phyloP scores from a whole-genome alignment of 441 rosid genomes.

The Pelargonium australe region DNA sequence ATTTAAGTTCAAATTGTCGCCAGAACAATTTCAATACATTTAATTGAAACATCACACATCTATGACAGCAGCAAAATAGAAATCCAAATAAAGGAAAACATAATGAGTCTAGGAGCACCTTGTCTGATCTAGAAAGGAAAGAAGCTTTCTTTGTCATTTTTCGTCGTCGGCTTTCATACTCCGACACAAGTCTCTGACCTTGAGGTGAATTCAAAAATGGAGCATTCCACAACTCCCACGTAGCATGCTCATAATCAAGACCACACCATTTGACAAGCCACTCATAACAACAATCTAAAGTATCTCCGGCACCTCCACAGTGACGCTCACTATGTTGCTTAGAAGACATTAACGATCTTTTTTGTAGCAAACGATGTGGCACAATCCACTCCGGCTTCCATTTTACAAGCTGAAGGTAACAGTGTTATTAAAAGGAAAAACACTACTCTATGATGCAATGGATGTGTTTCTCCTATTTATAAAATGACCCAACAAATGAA shows the following conservation, averaged over 20 bases:
- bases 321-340: conserved; percentile 21
- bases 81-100: no score
- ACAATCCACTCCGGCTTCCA: conserved; percentile 46
- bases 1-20: neutral
- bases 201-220: conserved; percentile 33
- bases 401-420: conserved; percentile 27
- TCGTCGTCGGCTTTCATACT: conserved; percentile 36
- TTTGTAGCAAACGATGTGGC: conserved; percentile 48
- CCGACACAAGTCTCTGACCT: conserved; percentile 34
- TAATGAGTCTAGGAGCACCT: conserved; percentile 25
- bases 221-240: conserved; percentile 55
- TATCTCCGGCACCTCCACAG: conserved; percentile 7
- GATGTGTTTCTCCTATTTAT: neutral
- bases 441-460: conserved; percentile 6
- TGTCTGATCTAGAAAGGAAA: conserved; percentile 19
- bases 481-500: neutral
- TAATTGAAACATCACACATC: no score
- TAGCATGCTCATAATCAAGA: conserved; percentile 53
- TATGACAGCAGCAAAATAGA: no score
- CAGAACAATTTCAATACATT: no score
- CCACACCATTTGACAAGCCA: conserved; percentile 70
- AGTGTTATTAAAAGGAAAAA: neutral
- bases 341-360: conserved; percentile 25
- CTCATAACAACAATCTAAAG: conserved; percentile 28
- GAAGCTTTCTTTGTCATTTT: conserved; percentile 27